A percentile compares a stretch with the other conserved stretches of the same genome.
These are phyloP conservation scores for Gentiana macrophylla DNA, from an alignment of 257 asterid genomes.

Conservation along the genomic window DNA sequence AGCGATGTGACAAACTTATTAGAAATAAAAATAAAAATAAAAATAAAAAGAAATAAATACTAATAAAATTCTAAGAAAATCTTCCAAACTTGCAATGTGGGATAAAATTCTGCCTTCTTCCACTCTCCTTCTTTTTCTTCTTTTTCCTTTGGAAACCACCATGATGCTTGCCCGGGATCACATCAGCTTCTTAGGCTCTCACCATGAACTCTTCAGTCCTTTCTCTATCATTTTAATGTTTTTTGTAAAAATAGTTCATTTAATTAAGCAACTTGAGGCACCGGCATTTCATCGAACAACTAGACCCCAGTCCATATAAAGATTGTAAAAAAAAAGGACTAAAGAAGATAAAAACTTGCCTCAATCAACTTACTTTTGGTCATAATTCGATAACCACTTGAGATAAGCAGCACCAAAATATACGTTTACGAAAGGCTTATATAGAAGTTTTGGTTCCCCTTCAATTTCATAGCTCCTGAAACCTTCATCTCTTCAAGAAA, in stretches of 20 bases:
- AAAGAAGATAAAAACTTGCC: background rate
- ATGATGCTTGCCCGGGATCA: too few relatives aligned
- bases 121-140: too few relatives aligned
- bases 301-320: too few relatives aligned
- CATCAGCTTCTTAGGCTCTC: conserved; percentile 77
- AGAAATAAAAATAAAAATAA: too few relatives aligned
- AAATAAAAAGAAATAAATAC: too few relatives aligned
- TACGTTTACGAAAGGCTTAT: conserved; percentile 67
- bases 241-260: background rate
- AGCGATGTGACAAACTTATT: too few relatives aligned
- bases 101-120: too few relatives aligned
- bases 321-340: background rate
- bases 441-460: conserved; percentile 37
- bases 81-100: too few relatives aligned
- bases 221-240: conserved; percentile 41
- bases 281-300: too few relatives aligned
- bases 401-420: conserved; percentile 92
- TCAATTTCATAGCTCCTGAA: conserved; percentile 40
- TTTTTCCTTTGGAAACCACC: too few relatives aligned
- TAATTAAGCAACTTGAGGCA: background rate
- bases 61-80: too few relatives aligned
- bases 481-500: conserved; percentile 52
- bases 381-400: conserved; percentile 68
- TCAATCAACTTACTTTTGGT: conserved; percentile 41
- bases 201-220: conserved; percentile 90